These are phyloP conservation scores for Phialophora expanda DNA, from an alignment of 2,329 filamentous ascomycete species.

Conservation along the genomic window DNA sequence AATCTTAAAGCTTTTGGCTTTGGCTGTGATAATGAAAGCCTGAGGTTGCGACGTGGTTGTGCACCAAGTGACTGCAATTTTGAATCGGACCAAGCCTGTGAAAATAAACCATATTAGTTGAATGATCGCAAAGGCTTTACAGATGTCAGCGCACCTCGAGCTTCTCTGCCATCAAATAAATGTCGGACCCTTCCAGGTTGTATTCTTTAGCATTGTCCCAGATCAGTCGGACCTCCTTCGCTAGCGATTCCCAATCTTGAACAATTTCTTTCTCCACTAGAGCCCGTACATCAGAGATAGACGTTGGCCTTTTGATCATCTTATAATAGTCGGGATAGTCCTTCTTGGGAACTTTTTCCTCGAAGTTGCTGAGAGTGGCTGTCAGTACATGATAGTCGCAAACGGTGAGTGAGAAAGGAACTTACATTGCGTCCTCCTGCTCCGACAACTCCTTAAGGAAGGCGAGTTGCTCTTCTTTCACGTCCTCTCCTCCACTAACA, in stretches of 20 bases:
- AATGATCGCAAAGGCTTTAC: neutral
- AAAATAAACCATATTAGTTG: conserved; percentile 2
- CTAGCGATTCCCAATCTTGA: conserved; percentile 81
- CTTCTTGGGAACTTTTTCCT: conserved; percentile 66
- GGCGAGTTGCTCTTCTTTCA: conserved; percentile 29
- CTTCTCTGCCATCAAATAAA: conserved; percentile 75
- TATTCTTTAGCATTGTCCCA: conserved; percentile 89
- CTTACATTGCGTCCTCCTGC: conserved; percentile 30
- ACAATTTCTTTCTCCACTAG: conserved; percentile 74
- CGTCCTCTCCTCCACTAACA: conserved; percentile 22
- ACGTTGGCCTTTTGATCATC: conserved; percentile 79
- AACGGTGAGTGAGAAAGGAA: conserved; percentile 3
- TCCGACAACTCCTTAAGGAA: conserved; percentile 36
- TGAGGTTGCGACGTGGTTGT: conserved; percentile 73
- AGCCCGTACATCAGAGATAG: conserved; percentile 77
- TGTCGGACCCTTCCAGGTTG: conserved; percentile 89
- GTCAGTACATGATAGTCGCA: conserved; percentile 31
- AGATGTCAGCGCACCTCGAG: conserved; percentile 65
- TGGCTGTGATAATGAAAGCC: conserved; percentile 60
- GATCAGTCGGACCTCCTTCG: conserved; percentile 77
- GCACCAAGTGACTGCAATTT: conserved; percentile 71
- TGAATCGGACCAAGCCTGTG: conserved; percentile 56
- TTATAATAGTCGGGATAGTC: conserved; percentile 74
- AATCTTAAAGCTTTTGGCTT: conserved; percentile 66
- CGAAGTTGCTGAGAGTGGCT: conserved; percentile 53